Evolutionary conservation across 768 basidiomycete genomes (phyloP).

Genomic region (Termitomyces sp.): DNA sequence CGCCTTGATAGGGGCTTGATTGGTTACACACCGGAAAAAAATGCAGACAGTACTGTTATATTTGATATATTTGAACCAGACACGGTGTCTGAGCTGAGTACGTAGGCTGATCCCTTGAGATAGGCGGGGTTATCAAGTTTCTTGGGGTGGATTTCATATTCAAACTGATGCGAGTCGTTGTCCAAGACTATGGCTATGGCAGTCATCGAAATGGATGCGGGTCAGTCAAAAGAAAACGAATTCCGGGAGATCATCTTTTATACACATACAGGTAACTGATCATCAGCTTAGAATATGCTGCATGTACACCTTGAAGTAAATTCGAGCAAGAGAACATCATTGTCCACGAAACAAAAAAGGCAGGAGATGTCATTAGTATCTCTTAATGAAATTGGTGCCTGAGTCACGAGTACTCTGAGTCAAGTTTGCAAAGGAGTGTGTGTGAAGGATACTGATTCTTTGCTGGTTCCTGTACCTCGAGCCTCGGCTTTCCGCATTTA

Average conservation of each 20-base stretch:
- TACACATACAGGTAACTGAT: neutral
- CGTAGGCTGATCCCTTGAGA: neutral
- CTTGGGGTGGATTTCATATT: neutral
- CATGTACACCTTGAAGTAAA: neutral
- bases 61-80: neutral
- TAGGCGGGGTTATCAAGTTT: neutral
- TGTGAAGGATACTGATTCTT: too few relatives aligned
- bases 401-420: too few relatives aligned
- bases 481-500: too few relatives aligned
- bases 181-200: neutral
- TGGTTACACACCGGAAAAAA: neutral
- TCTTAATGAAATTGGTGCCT: too few relatives aligned
- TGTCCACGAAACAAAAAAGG: neutral
- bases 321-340: neutral
- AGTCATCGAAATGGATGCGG: neutral
- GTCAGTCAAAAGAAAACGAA: neutral
- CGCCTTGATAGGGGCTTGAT: neutral
- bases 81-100: too few relatives aligned
- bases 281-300: neutral
- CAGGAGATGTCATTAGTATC: too few relatives aligned
- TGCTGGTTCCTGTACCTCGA: too few relatives aligned
- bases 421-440: too few relatives aligned
- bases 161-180: neutral
- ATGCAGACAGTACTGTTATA: neutral
- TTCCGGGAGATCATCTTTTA: neutral